Conservation (phyloP, 495 filamentous ascomycete genomes). For the Copromyces sp. region DNA sequence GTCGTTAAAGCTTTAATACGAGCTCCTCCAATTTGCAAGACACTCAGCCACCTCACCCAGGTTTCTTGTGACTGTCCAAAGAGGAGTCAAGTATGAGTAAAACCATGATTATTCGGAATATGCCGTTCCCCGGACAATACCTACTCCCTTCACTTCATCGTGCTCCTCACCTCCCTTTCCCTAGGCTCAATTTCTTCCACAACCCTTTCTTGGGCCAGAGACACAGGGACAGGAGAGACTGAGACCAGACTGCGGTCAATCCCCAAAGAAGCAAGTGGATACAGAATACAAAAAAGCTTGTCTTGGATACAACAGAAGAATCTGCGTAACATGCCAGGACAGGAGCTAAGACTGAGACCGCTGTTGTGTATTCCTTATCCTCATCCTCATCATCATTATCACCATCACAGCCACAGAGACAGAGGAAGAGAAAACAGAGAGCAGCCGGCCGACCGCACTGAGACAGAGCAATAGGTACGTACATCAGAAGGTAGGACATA, state of each 20-base stretch:
- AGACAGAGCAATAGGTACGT: background rate
- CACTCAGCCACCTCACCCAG: background rate
- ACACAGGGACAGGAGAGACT: background rate
- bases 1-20: background rate
- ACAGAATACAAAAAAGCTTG: background rate
- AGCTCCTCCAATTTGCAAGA: background rate
- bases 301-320: background rate
- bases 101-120: background rate
- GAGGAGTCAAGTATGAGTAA: background rate
- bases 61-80: too few species aligned
- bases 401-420: background rate
- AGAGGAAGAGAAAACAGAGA: background rate
- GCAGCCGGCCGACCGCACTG: background rate
- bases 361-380: background rate
- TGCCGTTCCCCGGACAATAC: background rate
- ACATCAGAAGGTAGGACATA: background rate
- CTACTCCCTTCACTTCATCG: background rate
- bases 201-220: background rate
- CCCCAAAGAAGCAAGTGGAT: background rate
- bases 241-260: background rate
- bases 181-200: background rate
- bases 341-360: background rate
- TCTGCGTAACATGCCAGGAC: background rate
- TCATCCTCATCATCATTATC: background rate
- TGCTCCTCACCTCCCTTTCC: background rate